Evolutionary conservation across 2,329 filamentous ascomycete species (phyloP).

Genomic region (Calonectria fujianensis): DNA sequence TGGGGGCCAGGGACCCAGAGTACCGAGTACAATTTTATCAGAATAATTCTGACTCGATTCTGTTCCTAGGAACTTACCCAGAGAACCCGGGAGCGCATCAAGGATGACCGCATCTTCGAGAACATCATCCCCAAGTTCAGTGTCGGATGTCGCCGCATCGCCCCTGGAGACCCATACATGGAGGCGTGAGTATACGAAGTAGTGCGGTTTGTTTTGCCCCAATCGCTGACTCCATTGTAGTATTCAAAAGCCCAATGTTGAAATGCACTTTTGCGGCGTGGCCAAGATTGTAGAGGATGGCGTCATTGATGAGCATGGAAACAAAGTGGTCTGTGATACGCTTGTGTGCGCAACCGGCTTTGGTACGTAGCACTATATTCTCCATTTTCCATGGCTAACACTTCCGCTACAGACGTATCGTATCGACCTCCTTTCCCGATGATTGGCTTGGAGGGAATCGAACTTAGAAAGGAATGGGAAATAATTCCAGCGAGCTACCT

Average conservation of each 20-base stretch:
- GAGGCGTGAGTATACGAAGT: background rate
- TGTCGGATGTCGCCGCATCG: constrained; percentile 16
- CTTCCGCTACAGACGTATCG: background rate
- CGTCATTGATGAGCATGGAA: background rate
- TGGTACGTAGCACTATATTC: background rate
- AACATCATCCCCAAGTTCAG: constrained; percentile 5
- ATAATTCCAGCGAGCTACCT: background rate
- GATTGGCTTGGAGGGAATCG: background rate
- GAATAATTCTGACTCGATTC: background rate
- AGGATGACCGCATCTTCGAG: background rate
- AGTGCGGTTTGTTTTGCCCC: background rate
- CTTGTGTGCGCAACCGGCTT: constrained; percentile 17
- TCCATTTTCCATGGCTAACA: background rate
- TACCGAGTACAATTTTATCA: background rate
- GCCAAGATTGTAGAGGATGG: constrained; percentile 2
- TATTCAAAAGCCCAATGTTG: constrained; percentile 11
- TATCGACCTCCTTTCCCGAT: constrained; percentile 2
- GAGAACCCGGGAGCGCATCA: background rate
- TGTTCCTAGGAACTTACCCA: background rate
- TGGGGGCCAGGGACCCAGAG: no score
- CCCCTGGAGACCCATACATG: constrained; percentile 12
- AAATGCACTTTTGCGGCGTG: constrained; percentile 4
- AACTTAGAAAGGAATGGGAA: constrained; percentile 9
- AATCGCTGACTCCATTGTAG: background rate
- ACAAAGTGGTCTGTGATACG: background rate